Evolutionary conservation across 495 filamentous ascomycete genomes (phyloP).

Genomic region (Extremus antarcticus): DNA sequence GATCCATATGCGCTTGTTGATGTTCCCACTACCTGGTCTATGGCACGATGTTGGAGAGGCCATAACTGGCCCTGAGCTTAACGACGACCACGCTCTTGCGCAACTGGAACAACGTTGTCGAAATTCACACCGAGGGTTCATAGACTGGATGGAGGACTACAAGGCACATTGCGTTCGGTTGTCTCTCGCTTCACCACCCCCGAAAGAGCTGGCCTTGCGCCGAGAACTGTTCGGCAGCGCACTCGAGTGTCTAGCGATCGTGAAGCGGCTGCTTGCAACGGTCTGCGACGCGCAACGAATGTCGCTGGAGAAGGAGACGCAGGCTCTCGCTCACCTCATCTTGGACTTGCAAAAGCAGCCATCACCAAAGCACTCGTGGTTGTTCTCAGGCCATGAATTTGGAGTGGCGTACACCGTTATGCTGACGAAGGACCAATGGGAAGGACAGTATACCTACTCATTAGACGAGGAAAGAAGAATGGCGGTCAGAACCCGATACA

Average conservation of each 20-base stretch:
- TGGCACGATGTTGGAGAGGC: constrained; percentile 15
- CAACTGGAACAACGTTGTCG: constrained; percentile 8
- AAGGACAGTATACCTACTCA: neutral
- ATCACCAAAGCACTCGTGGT: constrained; percentile 11
- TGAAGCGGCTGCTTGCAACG: constrained; percentile 13
- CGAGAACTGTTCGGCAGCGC: constrained; percentile 13
- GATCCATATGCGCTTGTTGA: constrained; percentile 6
- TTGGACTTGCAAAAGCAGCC: constrained; percentile 16
- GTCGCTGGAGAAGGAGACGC: constrained; percentile 14
- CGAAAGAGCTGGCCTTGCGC: constrained; percentile 6
- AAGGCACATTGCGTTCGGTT: constrained; percentile 14
- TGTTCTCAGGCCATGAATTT: constrained; percentile 15
- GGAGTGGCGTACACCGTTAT: constrained; percentile 15
- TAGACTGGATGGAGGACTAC: constrained; percentile 14
- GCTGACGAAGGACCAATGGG: constrained; percentile 15
- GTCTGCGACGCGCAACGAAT: constrained; percentile 14
- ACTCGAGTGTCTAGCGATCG: constrained; percentile 13
- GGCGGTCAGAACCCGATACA: constrained; percentile 4
- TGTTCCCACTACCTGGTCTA: constrained; percentile 13
- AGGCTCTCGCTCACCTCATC: constrained; percentile 16
- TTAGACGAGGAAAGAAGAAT: neutral
- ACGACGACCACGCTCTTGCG: neutral
- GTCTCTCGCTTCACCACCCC: constrained; percentile 5
- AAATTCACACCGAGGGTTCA: constrained; percentile 5
- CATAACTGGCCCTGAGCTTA: constrained; percentile 2